Base-by-base conservation (phyloP, 805 yeast genomes). In the Yarrowia alimentaria region DNA sequence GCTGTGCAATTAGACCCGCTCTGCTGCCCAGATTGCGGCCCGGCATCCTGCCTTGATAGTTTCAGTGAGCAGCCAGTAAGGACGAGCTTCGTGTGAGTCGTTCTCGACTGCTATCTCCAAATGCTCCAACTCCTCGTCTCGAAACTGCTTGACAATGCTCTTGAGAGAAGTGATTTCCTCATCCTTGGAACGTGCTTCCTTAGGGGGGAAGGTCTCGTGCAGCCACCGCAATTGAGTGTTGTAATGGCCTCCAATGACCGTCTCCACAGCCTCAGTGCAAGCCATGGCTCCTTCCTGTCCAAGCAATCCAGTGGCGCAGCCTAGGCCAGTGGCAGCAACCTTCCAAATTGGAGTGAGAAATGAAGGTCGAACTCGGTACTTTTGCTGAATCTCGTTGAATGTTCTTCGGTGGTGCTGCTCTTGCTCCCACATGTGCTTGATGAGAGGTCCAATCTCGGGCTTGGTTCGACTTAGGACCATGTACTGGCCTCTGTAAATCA, bases 251-350 rank as follows among this genome's bases (percentile, higher is more conserved):
- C 99, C 99, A 64, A 93, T 93, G 5, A 93, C 98, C 0, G 99
- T 93, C 67, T 93, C 99, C 1, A 93, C 98, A 0, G 98, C 98
- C 54, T 90, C 98, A 0, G 99, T 93, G 65, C 99, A 93, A 1
- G 99, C 98, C 99, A 93, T 93, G 2, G 99, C 98, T 2, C 96
- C 97, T 64, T 91, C 96, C 61, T 88, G 87, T 13, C 96, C 83
- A 56, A 89, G 67, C 50, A 85, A 59, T 0, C 96, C 97, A 0
- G 98, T 93, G 1, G 82, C 84, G 1, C 80, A 79, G 3, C 99
- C 99, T 71, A 93, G 73, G 0, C 81, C 81, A 43, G 84, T 73
- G 0, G 99, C 98, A 3, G 97, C 98, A 0, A 78, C 66, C 64
- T 85, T 89, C 99, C 99, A 93, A 1, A 87, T 60, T 1, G 99